Evolutionary conservation across 495 filamentous ascomycete genomes (phyloP).

Genomic region (Neurospora sp.): DNA sequence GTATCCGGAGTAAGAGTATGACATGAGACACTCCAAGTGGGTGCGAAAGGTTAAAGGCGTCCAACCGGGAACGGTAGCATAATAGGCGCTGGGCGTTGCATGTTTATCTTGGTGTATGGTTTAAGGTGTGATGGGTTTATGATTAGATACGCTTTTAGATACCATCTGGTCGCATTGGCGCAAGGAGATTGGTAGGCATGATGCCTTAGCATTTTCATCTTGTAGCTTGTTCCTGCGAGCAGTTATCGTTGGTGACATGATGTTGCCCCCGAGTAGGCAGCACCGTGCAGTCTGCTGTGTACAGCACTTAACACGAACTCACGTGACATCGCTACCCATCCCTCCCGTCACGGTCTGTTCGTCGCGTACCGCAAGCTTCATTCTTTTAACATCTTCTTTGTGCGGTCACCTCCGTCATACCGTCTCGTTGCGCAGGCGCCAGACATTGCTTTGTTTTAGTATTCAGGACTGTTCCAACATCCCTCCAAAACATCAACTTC

Average conservation of each 20-base stretch:
- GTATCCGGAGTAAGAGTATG: not conserved
- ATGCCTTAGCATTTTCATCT: not conserved
- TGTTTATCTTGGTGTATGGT: not conserved
- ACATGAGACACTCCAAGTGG: not conserved
- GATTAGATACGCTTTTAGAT: not conserved
- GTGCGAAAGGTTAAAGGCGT: not conserved
- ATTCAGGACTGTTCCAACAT: not conserved
- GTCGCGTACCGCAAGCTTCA: not conserved
- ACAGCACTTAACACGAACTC: not conserved
- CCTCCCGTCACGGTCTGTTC: not conserved
- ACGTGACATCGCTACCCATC: not conserved
- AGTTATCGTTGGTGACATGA: not conserved
- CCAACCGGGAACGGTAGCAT: not conserved
- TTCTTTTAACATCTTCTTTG: not conserved
- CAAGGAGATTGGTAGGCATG: not conserved
- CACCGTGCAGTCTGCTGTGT: not conserved
- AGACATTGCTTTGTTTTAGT: not conserved
- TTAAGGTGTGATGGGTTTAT: not conserved
- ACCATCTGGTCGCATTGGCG: not conserved
- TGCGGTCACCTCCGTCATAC: not conserved
- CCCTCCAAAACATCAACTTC: not conserved
- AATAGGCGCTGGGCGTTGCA: not conserved
- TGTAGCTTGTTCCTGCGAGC: not conserved
- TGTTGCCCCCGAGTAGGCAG: not conserved
- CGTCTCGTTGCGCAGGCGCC: no score